A percentile compares a stretch with the other conserved stretches of the same genome.
phyloP scores from a whole-genome alignment of 805 yeast species.

The Candida lessepsii region DNA sequence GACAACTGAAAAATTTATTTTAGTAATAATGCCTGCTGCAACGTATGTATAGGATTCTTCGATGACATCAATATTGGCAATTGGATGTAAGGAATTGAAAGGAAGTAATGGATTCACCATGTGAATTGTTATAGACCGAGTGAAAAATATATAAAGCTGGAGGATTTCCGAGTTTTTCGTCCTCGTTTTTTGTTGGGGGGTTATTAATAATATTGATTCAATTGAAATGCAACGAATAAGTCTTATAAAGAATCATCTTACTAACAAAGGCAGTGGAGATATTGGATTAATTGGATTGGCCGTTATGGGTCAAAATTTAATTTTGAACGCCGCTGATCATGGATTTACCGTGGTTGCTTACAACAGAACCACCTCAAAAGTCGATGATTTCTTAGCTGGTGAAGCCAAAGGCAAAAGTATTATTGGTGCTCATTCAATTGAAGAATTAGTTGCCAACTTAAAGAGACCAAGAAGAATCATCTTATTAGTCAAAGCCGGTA shows the following conservation, averaged over 20 bases:
- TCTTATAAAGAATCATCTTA: constrained; percentile 11
- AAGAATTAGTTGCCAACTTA: constrained; percentile 82
- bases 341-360: constrained; percentile 97
- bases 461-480: constrained; percentile 97
- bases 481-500: constrained; percentile 93
- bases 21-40: constrained; percentile 5
- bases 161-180: constrained; percentile 5
- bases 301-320: constrained; percentile 99
- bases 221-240: constrained; percentile 7
- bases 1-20: constrained; percentile 5
- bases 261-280: constrained; percentile 72
- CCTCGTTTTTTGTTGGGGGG: constrained; percentile 6
- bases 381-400: constrained; percentile 86
- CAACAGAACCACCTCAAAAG: constrained; percentile 97
- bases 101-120: too few relatives aligned
- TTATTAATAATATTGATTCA: neutral
- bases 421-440: constrained; percentile 90
- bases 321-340: constrained; percentile 97
- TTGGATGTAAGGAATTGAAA: neutral
- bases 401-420: constrained; percentile 98
- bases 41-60: constrained; percentile 2
- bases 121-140: neutral
- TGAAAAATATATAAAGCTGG: constrained; percentile 2
- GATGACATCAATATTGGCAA: neutral
- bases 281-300: constrained; percentile 99